Evolutionary conservation across 441 rosid genomes (phyloP), one percentile per base, ranked within the genome.

Genomic region (Gossypium laxum): DNA sequence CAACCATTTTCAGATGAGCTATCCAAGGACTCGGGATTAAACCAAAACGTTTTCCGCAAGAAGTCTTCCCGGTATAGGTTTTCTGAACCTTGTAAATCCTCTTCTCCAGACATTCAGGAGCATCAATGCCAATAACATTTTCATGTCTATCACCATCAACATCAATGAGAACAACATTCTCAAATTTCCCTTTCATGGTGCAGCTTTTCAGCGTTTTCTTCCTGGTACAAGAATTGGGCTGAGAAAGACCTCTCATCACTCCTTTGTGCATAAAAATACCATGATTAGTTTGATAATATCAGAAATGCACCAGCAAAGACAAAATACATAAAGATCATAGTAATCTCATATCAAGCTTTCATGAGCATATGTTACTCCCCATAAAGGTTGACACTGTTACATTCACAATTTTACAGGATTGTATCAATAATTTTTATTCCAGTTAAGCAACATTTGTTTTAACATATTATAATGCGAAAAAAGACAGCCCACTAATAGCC

Each of bases 121-220:
- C 83, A 78, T 92, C 96, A 58, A 90, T 65, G 72, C 83, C 61
- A 60, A 86, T 81, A 47, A 87, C 94, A 72, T 81, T 80, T 69
- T 86, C 85, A 22, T 26, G 12, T 4, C 52, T 68, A 63, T 87
- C 88, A 75, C 76, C 51, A 11, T 87, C 94, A 75, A 85, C 88
- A 75, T 89, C 94, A 54, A 88, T 81, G 66, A 87, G 38, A 72
- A 88, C 82, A 73, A 83, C 72, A 77, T 88, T 79, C 60, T 85
- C 85, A 4, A 57, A 24, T 57, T 78, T 65, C 58, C 80, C 74
- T 30, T 78, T 79, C 47, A 71, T 79, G 50, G 59, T 58, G 64
- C 82, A 77, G 60, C 86, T 72, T 47, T 71, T 74, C 15, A 70
- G 70, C 21, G 59, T 72, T 64, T 82, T 75, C 70, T 82, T 85